Evolutionary conservation across 148 eudicot species (phyloP).

Genomic region (Rhododendron molle): DNA sequence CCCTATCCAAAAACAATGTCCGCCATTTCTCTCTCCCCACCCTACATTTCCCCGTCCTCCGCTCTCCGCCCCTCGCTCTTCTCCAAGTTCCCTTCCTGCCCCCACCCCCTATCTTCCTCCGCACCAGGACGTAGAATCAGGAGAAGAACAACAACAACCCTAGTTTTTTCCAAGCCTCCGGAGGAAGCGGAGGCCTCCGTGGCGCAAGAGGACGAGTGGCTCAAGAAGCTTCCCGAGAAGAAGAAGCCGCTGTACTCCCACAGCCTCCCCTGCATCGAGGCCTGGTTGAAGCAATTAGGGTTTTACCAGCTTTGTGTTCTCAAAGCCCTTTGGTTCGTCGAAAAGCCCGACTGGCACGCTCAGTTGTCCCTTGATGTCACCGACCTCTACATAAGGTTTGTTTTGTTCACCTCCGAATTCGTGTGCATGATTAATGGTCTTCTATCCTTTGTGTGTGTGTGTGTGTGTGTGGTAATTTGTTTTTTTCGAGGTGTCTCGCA

Average conservation of each 20-base stretch:
- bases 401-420: not conserved
- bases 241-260: constrained; percentile 82
- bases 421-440: not conserved
- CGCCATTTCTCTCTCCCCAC: not conserved
- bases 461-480: not conserved
- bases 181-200: constrained; percentile 27
- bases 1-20: not conserved
- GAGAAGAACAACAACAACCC: constrained; percentile 23
- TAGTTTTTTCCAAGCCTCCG: constrained; percentile 25
- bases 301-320: constrained; percentile 37
- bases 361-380: constrained; percentile 76
- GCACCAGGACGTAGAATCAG: constrained; percentile 4
- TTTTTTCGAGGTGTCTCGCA: not conserved
- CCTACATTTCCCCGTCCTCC: not conserved
- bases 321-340: constrained; percentile 68
- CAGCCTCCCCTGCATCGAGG: constrained; percentile 82
- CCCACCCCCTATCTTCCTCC: not conserved
- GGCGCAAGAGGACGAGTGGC: constrained; percentile 54
- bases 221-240: constrained; percentile 75
- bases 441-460: too few relatives aligned
- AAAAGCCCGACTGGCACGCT: constrained; percentile 79
- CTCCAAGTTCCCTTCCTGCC: not conserved
- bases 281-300: constrained; percentile 69
- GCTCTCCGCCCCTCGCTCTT: not conserved
- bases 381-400: constrained; percentile 64